Base-by-base conservation (phyloP, 2,329 filamentous ascomycete genomes). In the Aspergillus japonicus region DNA sequence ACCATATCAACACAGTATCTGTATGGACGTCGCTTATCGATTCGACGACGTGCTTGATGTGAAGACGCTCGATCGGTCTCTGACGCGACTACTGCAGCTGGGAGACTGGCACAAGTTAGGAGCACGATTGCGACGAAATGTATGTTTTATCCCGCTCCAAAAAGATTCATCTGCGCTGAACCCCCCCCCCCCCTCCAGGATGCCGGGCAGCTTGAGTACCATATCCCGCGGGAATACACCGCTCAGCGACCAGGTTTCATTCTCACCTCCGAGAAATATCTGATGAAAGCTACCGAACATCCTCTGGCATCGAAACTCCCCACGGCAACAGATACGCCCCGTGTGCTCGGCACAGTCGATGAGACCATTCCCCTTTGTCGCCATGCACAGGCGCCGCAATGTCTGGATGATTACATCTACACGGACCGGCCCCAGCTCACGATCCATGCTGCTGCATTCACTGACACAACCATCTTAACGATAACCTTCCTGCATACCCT, bases 11-110 rank as follows among this genome's bases (percentile, higher is more conserved):
- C 57, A 60, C n/a, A 39, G 23, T 8, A 33, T 63, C 3, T 53
- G 31, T 33, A 31, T 58, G 50, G 54, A 63, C 24, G 57, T 67
- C 23, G 73, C 74, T 0, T 69, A 82, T 31, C 69, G 71, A 4
- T 83, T 82, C 63, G 76, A 83, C 59, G 77, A 80, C 59, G 78
- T 81, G 1, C 73, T 83, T 3, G 80, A 83, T 57, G 63, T 73
- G 0, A 64, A 75, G 0, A 78, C 71, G 49, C 69, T 83, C 1
- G 67, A 69, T 2, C 56, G 48, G 5, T 66, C 78, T 0, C 67
- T 83, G 1, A 66, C 69, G 10, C 66, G 63, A 14, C 66, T 83
- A 14, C 62, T 83, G 7, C 71, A 78, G 12, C 75, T 73, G 7
- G 77, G 75, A 1, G 77, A 78, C 35, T 83, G 81, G 81, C 73